Evolutionary conservation across 805 yeast genomes (phyloP).

Genomic region (Suhomyces tanzawaensis): DNA sequence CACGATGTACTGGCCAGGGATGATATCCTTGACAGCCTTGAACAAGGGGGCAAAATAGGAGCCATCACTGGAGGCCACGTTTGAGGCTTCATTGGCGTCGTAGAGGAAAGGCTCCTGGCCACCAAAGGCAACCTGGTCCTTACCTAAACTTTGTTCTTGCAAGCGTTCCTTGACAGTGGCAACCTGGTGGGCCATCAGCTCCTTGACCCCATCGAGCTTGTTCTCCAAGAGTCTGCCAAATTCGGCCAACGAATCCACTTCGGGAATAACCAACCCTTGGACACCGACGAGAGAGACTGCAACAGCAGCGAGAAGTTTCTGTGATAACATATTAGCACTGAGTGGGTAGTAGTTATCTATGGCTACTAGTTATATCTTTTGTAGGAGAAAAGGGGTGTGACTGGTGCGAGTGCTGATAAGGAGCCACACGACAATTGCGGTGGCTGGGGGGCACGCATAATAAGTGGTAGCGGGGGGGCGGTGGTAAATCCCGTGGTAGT

Average conservation of each 20-base stretch:
- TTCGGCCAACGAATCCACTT: background rate
- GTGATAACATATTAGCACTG: slow-evolving; percentile 5
- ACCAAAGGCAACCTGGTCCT: slow-evolving; percentile 1
- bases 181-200: background rate
- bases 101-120: background rate
- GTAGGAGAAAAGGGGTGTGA: too few relatives aligned
- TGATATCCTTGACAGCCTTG: slow-evolving; percentile 2
- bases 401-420: too few relatives aligned
- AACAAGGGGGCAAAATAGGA: slow-evolving; percentile 7
- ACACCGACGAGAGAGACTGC: slow-evolving; percentile 5
- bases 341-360: too few relatives aligned
- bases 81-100: background rate
- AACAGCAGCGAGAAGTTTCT: slow-evolving; percentile 1
- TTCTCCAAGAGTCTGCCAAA: background rate
- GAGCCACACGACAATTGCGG: too few relatives aligned
- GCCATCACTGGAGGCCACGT: background rate
- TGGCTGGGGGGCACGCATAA: too few relatives aligned
- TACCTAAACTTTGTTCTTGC: background rate
- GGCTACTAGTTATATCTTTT: too few relatives aligned
- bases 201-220: background rate
- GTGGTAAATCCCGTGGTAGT: too few relatives aligned
- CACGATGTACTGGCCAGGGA: slow-evolving; percentile 12
- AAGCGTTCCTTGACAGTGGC: background rate
- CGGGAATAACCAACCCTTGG: slow-evolving; percentile 10
- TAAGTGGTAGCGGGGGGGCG: too few relatives aligned